Conservation (phyloP, 106 monocot species). For the Xerophyta viscosa region DNA sequence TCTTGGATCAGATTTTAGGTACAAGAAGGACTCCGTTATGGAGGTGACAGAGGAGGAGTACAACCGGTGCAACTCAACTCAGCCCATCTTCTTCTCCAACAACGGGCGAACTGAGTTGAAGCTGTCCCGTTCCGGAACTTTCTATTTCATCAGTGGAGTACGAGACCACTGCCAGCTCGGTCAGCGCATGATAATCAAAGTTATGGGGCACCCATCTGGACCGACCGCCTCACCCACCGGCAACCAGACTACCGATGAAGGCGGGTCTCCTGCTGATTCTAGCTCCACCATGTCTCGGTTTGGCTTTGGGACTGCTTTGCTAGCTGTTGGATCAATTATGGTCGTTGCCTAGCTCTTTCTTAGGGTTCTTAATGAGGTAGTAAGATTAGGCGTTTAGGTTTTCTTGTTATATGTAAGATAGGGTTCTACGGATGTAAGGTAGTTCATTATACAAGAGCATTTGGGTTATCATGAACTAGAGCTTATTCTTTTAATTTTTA, state of each 20-base stretch:
- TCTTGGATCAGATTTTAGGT: conserved; percentile 69
- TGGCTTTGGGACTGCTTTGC: no score
- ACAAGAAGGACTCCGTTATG: conserved; percentile 85
- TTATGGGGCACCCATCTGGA: conserved; percentile 17
- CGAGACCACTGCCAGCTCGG: conserved; percentile 69
- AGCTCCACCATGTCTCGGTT: no score
- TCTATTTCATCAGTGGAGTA: conserved; percentile 90
- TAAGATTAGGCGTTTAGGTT: no score
- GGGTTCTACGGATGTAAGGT: no score
- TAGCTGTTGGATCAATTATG: no score
- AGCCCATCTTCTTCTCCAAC: conserved; percentile 80
- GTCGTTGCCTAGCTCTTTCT: no score
- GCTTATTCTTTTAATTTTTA: no score
- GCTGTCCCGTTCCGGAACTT: conserved; percentile 41
- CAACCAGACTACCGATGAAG: not conserved
- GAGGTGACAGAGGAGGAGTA: conserved; percentile 70
- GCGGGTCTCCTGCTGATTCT: no score
- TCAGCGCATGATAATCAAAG: conserved; percentile 74
- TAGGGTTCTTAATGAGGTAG: no score
- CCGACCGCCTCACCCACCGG: not conserved
- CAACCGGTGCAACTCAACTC: conserved; percentile 44
- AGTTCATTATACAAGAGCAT: no score
- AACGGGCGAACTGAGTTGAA: conserved; percentile 39
- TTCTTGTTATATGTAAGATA: no score
- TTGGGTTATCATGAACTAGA: no score